Evolutionary conservation across 2,329 filamentous ascomycete species (phyloP), one percentile per base, ranked within the genome.

Genomic region (Cercospora janseana): DNA sequence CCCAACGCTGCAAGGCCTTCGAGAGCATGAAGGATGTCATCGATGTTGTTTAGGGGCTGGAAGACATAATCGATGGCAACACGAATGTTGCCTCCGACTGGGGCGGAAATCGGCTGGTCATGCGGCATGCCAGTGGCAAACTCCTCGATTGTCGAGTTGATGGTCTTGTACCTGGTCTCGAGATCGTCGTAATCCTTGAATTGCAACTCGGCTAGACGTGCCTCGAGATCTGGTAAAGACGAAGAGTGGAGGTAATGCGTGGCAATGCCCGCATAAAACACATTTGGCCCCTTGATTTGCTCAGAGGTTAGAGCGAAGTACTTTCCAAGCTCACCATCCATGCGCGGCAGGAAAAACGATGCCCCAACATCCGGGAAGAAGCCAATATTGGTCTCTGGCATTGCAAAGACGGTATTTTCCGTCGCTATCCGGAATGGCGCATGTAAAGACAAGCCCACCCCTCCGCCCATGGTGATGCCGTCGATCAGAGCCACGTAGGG

Each of bases 341-440:
- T 83, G 56, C 90, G 81, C 12, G 93, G 88, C 46, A 98, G 77
- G 78, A 97, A 97, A 76, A 97, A 98, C 8, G 88, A 94, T 24
- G 86, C 94, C 54, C 93, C 93, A 41, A 98, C 93, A 65, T 98
- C 94, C 5, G 94, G 93, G 78, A 98, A 98, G 78, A 97, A 96
- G 29, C 93, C 93, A 66, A 98, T 98, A 6, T 83, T 95, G 3
- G 93, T 98, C 75, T 98, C 93, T 23, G 93, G 93, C 93, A 98
- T 98, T 61, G 94, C 91, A 65, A 98, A 97, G 40, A 95, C 74
- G 4, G 93, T 98, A 66, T 86, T 86, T 73, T 98, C 93, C 2
- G 93, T 98, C 28, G 93, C 93, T 66, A 98, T 95, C 54, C 93
- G 81, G 79, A 98, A 92, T 3, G 93, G 94, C 2, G 93, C 92